Conservation (phyloP, 176 grass and related monocot genomes). For the Zea mays region Zm-B73-REFERENCE-NAM-5.0 NC_050100.1:140125001-140125500, state of each 20-base stretch:
- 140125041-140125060: background rate
- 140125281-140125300: slow-evolving; percentile 34
- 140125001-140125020: background rate
- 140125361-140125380: background rate
- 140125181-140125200: slow-evolving; percentile 49
- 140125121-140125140: background rate
- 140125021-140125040: background rate
- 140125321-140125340: background rate
- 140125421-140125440: slow-evolving; percentile 56
- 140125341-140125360: too few species aligned
- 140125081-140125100: background rate
- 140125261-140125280: slow-evolving; percentile 39
- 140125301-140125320: slow-evolving; percentile 37
- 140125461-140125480: slow-evolving; percentile 61
- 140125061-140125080: background rate
- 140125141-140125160: background rate
- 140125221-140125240: background rate
- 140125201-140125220: slow-evolving; percentile 18
- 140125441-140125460: slow-evolving; percentile 71
- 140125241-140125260: slow-evolving; percentile 41
- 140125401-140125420: slow-evolving; percentile 36
- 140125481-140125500: slow-evolving; percentile 60
- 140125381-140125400: background rate
- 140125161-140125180: slow-evolving; percentile 43
- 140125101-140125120: background rate